A percentile compares a stretch with the other conserved stretches of the same genome.
Conservation (phyloP, 306 rosid genomes). For the Acacia confusa region DNA sequence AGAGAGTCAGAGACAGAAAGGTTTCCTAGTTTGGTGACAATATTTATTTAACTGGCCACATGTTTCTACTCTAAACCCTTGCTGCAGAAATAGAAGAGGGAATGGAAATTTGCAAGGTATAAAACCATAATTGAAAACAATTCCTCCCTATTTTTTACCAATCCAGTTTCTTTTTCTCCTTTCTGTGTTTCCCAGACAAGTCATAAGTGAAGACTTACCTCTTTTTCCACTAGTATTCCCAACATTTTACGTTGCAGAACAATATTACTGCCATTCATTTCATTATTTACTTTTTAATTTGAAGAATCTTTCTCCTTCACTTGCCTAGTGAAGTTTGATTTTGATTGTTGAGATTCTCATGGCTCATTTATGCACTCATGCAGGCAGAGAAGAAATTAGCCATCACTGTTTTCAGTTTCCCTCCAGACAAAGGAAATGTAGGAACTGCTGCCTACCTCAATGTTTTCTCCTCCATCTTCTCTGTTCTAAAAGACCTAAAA, state of each 20-base stretch:
- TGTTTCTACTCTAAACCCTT: background rate
- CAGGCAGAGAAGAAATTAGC: constrained; percentile 89
- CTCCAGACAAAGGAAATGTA: constrained; percentile 98
- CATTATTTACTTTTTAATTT: constrained; percentile 16
- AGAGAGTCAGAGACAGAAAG: background rate
- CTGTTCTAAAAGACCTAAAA: constrained; percentile 80
- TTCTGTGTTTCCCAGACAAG: background rate
- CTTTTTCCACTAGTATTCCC: background rate
- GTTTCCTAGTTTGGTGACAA: background rate
- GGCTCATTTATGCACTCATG: constrained; percentile 26
- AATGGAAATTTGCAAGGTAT: background rate
- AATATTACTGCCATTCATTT: constrained; percentile 8
- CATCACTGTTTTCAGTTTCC: constrained; percentile 96
- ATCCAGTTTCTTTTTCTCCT: background rate
- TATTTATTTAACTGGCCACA: background rate
- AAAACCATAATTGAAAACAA: background rate
- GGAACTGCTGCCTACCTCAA: constrained; percentile 98
- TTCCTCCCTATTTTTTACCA: background rate
- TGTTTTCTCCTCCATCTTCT: constrained; percentile 88
- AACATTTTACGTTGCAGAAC: background rate
- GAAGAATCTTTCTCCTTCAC: constrained; percentile 12
- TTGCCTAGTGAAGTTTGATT: constrained; percentile 23
- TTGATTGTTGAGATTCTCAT: constrained; percentile 18
- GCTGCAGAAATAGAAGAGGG: background rate
- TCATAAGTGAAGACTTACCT: background rate